Evolutionary conservation across 192 early-diverging fungal genomes (phyloP).

Genomic region (Coemansia sp.): DNA sequence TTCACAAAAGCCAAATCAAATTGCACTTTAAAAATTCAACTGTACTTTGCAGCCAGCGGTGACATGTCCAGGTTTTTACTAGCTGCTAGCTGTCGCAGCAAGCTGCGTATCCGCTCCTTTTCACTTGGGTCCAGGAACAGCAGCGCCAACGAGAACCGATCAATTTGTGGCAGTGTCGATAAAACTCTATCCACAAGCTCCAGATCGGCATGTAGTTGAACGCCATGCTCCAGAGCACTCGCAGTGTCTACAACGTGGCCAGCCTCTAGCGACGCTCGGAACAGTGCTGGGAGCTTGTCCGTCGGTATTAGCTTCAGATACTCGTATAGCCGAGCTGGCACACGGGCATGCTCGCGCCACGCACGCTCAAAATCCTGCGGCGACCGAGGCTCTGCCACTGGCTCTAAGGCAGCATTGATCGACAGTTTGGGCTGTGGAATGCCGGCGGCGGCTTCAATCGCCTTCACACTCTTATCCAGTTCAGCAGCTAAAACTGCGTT

Average conservation of each 20-base stretch:
- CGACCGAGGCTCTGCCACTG: conserved; percentile 3
- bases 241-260: conserved; percentile 1
- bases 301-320: conserved; percentile 9
- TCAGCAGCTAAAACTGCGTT: conserved; percentile 8
- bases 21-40: background rate
- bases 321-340: conserved; percentile 4
- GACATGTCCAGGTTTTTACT: background rate
- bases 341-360: conserved; percentile 9
- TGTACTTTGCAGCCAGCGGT: background rate
- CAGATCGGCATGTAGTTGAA: background rate
- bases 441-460: background rate
- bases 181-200: conserved; percentile 1
- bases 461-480: conserved; percentile 4
- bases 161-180: background rate
- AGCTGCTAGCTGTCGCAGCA: background rate
- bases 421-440: background rate
- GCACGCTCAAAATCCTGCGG: conserved; percentile 16
- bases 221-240: conserved; percentile 6
- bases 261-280: conserved; percentile 13
- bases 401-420: background rate
- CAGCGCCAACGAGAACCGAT: conserved; percentile 10
- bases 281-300: conserved; percentile 3
- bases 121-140: conserved; percentile 9
- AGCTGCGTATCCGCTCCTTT: background rate
- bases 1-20: too few species aligned